These are phyloP conservation scores for Pythium chondricola DNA, from an alignment of 352 stramenopile species.

Conservation along the genomic window DNA sequence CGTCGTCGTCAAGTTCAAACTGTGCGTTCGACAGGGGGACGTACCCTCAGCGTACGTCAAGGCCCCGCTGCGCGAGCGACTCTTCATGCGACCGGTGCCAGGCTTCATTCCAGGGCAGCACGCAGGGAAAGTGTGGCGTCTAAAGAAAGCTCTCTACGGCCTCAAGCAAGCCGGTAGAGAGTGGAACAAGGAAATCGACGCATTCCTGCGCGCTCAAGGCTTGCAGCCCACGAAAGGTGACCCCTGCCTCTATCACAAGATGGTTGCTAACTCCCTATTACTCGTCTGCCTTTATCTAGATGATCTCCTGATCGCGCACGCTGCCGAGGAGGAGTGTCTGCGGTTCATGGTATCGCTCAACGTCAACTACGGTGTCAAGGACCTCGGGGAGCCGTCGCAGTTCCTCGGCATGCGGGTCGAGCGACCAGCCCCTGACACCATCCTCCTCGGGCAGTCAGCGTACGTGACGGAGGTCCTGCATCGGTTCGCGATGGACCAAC, in stretches of 20 bases:
- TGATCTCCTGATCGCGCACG: constrained; percentile 3
- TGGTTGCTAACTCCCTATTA: background rate
- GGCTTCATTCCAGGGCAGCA: background rate
- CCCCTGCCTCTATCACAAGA: background rate
- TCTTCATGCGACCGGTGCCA: background rate
- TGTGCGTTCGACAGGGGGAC: background rate
- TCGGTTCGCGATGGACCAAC: constrained; percentile 1
- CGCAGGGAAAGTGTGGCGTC: background rate
- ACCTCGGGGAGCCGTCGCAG: background rate
- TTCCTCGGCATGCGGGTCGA: constrained; percentile 6
- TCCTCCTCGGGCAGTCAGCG: background rate
- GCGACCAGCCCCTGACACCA: too few species aligned
- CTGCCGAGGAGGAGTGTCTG: background rate
- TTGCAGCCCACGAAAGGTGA: background rate
- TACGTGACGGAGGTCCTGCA: constrained; percentile 4
- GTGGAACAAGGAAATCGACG: constrained; percentile 4
- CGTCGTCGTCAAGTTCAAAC: background rate
- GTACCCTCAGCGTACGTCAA: constrained; percentile 6
- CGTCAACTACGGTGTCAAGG: constrained; percentile 2
- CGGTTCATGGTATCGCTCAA: background rate
- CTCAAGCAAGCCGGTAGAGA: background rate
- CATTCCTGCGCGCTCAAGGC: background rate
- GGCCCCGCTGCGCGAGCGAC: background rate
- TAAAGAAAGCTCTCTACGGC: constrained; percentile 4
- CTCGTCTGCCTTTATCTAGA: constrained; percentile 9